A percentile compares a stretch with the other conserved stretches of the same genome.
phyloP scores from a whole-genome alignment of 176 grass and related monocot species.

The Tillandsia fasciculata region DNA sequence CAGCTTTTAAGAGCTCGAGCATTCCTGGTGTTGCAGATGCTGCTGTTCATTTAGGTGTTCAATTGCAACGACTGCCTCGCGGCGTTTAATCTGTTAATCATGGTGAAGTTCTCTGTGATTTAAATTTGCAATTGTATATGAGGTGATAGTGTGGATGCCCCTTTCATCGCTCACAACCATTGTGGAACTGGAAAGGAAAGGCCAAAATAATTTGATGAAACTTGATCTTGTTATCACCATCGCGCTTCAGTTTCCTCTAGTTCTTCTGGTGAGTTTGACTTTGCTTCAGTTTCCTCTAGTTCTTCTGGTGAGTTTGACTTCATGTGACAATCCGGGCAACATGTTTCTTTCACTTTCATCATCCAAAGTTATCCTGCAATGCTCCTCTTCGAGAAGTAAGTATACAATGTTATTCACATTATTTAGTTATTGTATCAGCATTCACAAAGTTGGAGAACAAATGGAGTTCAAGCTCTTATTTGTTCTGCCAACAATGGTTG shows the following conservation, averaged over 20 bases:
- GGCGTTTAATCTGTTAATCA: constrained; percentile 38
- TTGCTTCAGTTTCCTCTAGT: too few relatives aligned
- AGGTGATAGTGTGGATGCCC: background rate
- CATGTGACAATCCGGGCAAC: background rate
- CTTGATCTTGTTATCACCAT: background rate
- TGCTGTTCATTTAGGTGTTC: constrained; percentile 38
- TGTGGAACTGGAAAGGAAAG: background rate
- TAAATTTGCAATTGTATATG: background rate
- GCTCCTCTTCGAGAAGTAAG: too few relatives aligned
- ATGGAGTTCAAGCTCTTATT: background rate
- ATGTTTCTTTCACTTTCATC: background rate
- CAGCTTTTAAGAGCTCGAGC: constrained; percentile 46
- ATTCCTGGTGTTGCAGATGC: constrained; percentile 50
- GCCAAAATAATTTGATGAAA: background rate
- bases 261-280: background rate
- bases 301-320: background rate
- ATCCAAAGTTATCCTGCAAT: too few relatives aligned
- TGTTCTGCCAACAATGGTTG: background rate
- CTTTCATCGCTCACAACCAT: background rate
- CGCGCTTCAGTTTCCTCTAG: background rate
- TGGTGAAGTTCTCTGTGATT: background rate
- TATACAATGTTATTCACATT: background rate
- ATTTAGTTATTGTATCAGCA: background rate
- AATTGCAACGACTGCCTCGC: constrained; percentile 77
- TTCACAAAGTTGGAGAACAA: background rate